Percentiles rank a stretch among this genome's conserved stretches.
Conservation (phyloP, 2,329 filamentous ascomycete genomes). For the Didymella segeticola region DNA sequence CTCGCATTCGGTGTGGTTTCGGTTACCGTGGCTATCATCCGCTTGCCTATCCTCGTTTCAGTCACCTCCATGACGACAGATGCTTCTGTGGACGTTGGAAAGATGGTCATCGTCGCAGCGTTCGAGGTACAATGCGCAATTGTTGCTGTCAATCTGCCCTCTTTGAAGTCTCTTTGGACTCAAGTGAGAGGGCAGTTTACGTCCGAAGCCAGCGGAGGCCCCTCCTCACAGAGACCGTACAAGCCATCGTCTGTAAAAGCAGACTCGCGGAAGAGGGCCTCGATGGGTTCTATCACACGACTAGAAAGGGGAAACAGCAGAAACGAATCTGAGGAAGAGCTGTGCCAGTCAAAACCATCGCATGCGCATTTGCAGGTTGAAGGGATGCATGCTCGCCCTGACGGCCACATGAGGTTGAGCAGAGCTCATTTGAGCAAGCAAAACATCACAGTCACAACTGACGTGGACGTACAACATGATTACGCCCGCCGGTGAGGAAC, state of each 20-base stretch:
- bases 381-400: too few species aligned
- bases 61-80: constrained; percentile 35
- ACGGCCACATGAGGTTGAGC: too few species aligned
- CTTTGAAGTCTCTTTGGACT: constrained; percentile 42
- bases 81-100: constrained; percentile 41
- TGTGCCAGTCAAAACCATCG: too few species aligned
- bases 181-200: constrained; percentile 14
- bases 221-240: constrained; percentile 2
- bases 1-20: constrained; percentile 39
- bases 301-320: constrained; percentile 15
- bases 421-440: too few species aligned
- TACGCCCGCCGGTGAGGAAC: too few species aligned
- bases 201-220: not conserved
- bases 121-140: constrained; percentile 45
- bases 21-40: constrained; percentile 31
- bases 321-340: constrained; percentile 26
- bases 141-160: constrained; percentile 43
- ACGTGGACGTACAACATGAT: too few species aligned
- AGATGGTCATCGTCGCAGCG: constrained; percentile 43
- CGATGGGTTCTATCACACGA: constrained; percentile 19
- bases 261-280: constrained; percentile 9
- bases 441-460: too few species aligned
- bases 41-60: constrained; percentile 28
- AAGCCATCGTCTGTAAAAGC: constrained; percentile 2
- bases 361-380: too few species aligned